Evolutionary conservation across 2,329 filamentous ascomycete species (phyloP).

Genomic region (Aspergillus costaricaensis): DNA sequence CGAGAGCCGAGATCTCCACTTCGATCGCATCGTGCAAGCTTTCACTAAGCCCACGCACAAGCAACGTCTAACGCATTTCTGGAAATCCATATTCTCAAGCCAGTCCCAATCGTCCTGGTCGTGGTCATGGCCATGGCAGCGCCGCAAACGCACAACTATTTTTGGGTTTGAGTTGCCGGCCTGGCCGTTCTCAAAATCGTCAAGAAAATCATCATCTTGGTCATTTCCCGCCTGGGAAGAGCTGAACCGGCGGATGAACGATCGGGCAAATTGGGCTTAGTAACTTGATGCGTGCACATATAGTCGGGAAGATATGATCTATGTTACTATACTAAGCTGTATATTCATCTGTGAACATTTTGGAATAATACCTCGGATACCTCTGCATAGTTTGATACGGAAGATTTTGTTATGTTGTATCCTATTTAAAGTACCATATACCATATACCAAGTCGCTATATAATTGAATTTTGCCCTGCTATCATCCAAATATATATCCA

Average conservation of each 20-base stretch:
- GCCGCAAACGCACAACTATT: slow-evolving; percentile 11
- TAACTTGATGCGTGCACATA: neutral
- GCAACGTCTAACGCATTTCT: slow-evolving; percentile 9
- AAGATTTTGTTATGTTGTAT: too few species aligned
- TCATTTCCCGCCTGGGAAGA: slow-evolving; percentile 1
- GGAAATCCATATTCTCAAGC: slow-evolving; percentile 9
- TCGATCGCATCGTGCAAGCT: slow-evolving; percentile 39
- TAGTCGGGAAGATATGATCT: neutral
- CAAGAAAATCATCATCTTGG: slow-evolving; percentile 7
- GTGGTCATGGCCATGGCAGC: slow-evolving; percentile 29
- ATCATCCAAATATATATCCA: neutral
- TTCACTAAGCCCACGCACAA: slow-evolving; percentile 31
- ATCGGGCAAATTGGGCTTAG: neutral
- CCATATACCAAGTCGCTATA: neutral
- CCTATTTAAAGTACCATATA: neutral
- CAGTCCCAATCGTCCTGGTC: slow-evolving; percentile 18
- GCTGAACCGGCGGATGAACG: neutral
- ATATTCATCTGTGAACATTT: neutral
- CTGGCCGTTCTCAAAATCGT: slow-evolving; percentile 12
- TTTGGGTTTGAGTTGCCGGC: slow-evolving; percentile 17
- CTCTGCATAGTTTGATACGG: neutral
- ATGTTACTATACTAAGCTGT: neutral
- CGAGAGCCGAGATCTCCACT: slow-evolving; percentile 22
- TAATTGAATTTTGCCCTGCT: neutral
- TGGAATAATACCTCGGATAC: neutral